These are phyloP conservation scores for Kockovaella imperatae DNA, from an alignment of 768 basidiomycete genomes.

Conservation along the genomic window DNA sequence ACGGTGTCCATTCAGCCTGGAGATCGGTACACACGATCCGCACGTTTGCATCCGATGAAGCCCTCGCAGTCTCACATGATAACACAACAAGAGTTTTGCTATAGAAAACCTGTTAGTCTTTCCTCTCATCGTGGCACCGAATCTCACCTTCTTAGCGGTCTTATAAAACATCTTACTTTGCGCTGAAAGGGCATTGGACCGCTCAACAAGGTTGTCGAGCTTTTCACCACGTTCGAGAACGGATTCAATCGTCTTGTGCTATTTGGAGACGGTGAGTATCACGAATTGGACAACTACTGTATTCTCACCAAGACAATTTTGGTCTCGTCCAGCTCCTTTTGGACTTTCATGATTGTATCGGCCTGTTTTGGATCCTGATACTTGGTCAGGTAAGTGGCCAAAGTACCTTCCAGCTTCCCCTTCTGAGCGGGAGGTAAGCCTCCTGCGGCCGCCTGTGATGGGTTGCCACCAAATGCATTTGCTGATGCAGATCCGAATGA, in stretches of 20 bases:
- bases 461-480: conserved; percentile 35
- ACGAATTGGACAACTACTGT: background rate
- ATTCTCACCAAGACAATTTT: conserved; percentile 84
- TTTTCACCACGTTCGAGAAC: conserved; percentile 94
- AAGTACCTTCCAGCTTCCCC: conserved; percentile 42
- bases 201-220: conserved; percentile 88
- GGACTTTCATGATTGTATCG: conserved; percentile 96
- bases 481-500: conserved; percentile 30
- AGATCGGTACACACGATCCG: too few relatives aligned
- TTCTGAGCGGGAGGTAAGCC: conserved; percentile 63
- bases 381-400: conserved; percentile 66
- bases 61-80: conserved; percentile 48
- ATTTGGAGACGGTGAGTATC: conserved; percentile 7
- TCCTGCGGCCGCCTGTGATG: conserved; percentile 47
- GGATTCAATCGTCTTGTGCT: conserved; percentile 99
- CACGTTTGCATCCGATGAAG: background rate
- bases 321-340: conserved; percentile 96
- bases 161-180: conserved; percentile 99
- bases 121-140: background rate
- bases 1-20: too few relatives aligned
- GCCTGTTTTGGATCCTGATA: conserved; percentile 97
- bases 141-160: conserved; percentile 96
- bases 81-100: conserved; percentile 95
- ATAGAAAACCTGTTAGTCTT: background rate
- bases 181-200: conserved; percentile 75